These are phyloP conservation scores for Tetracladium marchalianum DNA, from an alignment of 495 filamentous ascomycete species.

Conservation along the genomic window DNA sequence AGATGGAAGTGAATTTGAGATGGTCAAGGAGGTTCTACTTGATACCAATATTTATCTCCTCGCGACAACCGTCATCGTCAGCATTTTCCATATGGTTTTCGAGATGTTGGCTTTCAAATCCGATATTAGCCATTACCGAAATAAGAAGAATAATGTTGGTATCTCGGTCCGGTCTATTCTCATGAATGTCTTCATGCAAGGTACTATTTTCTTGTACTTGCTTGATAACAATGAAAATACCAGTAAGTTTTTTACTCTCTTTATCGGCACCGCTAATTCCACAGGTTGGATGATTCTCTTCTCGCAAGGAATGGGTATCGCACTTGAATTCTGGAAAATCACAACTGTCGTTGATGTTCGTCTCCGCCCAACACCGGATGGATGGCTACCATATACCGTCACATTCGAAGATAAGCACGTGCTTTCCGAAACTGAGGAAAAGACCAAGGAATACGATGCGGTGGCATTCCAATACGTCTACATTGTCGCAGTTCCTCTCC, in stretches of 20 bases:
- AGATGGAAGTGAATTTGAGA: constrained; percentile 80
- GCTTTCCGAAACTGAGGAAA: constrained; percentile 87
- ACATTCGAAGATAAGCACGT: constrained; percentile 95
- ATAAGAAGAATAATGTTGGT: constrained; percentile 98
- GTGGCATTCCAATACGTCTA: constrained; percentile 98
- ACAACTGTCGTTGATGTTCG: constrained; percentile 95
- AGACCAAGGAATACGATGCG: constrained; percentile 96
- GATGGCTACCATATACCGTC: constrained; percentile 71
- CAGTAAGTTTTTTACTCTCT: constrained; percentile 22
- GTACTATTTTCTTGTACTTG: constrained; percentile 94
- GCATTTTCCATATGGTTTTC: constrained; percentile 85
- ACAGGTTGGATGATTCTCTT: constrained; percentile 89
- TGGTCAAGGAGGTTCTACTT: constrained; percentile 87
- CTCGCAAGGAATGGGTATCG: constrained; percentile 77
- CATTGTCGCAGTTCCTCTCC: constrained; percentile 76
- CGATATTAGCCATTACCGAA: constrained; percentile 89
- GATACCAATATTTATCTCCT: constrained; percentile 93
- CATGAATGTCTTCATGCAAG: constrained; percentile 96
- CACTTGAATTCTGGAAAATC: constrained; percentile 96
- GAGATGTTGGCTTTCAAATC: constrained; percentile 95
- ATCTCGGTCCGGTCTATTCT: constrained; percentile 93
- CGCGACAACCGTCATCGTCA: constrained; percentile 72
- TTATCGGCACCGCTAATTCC: not conserved
- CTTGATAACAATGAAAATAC: constrained; percentile 96
- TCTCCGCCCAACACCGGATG: constrained; percentile 51